Conservation (phyloP, 208 protist genomes). For the Kentomonas sorsogonicus region DNA sequence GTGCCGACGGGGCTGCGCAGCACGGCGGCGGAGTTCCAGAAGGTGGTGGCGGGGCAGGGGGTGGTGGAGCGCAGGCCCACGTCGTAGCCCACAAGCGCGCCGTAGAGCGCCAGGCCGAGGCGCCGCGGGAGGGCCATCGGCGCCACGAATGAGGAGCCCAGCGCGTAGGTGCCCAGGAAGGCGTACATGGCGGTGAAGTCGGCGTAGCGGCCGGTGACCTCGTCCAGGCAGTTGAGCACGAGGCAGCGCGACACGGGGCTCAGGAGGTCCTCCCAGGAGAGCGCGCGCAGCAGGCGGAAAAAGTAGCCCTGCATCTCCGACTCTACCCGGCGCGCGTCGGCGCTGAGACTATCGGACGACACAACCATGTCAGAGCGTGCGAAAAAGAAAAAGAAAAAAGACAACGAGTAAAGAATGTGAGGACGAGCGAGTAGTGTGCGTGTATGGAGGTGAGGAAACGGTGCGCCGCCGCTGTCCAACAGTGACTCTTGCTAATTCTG, state of each 20-base stretch:
- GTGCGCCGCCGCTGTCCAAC: too few relatives aligned
- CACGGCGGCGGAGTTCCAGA: slow-evolving; percentile 66
- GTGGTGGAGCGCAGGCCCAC: slow-evolving; percentile 42
- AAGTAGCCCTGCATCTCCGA: slow-evolving; percentile 45
- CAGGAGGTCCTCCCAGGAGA: slow-evolving; percentile 15
- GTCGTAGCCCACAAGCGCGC: slow-evolving; percentile 69
- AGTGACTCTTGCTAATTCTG: too few relatives aligned
- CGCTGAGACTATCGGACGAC: slow-evolving; percentile 26
- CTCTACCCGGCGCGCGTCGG: slow-evolving; percentile 31
- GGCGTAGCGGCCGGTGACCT: slow-evolving; percentile 72
- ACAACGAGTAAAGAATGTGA: neutral
- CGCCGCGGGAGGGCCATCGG: slow-evolving; percentile 27
- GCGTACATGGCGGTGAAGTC: slow-evolving; percentile 63
- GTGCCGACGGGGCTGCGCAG: slow-evolving; percentile 54
- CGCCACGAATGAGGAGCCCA: slow-evolving; percentile 34
- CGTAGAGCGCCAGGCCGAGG: slow-evolving; percentile 54
- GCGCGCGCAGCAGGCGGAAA: slow-evolving; percentile 49
- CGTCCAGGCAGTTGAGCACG: slow-evolving; percentile 69
- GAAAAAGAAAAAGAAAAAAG: neutral
- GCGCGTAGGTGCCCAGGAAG: slow-evolving; percentile 33
- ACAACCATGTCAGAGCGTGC: slow-evolving; percentile 23
- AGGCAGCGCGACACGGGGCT: slow-evolving; percentile 22
- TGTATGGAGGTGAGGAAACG: neutral
- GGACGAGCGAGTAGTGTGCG: neutral
- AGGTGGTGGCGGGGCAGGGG: slow-evolving; percentile 47